phyloP scores from a whole-genome alignment of 2,329 filamentous ascomycete species.

The Clarireedia hainanense region DNA sequence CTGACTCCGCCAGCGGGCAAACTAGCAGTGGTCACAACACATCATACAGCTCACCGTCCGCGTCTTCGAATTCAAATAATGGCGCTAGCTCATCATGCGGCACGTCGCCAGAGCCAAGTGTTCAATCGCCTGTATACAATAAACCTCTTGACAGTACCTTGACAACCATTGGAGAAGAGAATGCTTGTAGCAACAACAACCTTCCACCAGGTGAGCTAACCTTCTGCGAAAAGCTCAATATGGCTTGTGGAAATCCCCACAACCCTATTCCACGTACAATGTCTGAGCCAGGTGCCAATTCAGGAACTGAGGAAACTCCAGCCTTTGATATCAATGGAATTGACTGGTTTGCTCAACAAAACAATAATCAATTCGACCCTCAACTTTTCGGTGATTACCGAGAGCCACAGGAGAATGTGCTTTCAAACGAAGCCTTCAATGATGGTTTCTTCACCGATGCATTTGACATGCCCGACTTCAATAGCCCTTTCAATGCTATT shows the following conservation, averaged over 20 bases:
- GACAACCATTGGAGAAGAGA: conserved; percentile 61
- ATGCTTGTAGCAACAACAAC: conserved; percentile 33
- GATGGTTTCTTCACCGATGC: conserved; percentile 55
- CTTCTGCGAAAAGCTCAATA: conserved; percentile 49
- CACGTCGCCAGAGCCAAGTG: conserved; percentile 69
- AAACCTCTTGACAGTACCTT: conserved; percentile 54
- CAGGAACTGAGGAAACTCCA: conserved; percentile 24
- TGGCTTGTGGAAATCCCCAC: conserved; percentile 45
- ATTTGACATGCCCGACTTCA: conserved; percentile 68
- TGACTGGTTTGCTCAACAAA: conserved; percentile 72
- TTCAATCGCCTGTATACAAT: conserved; percentile 55
- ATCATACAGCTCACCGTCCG: conserved; percentile 56
- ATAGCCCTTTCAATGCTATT: conserved; percentile 70
- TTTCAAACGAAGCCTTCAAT: conserved; percentile 46
- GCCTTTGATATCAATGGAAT: conserved; percentile 47
- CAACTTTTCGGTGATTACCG: conserved; percentile 88
- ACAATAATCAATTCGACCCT: conserved; percentile 81
- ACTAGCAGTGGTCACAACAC: conserved; percentile 37
- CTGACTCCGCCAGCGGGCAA: conserved; percentile 23
- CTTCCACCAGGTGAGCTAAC: conserved; percentile 39
- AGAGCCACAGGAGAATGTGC: conserved; percentile 76
- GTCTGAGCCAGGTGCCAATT: conserved; percentile 22
- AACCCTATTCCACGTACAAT: conserved; percentile 43
- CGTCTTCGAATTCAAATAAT: conserved; percentile 52
- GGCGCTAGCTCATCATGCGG: conserved; percentile 61